phyloP scores from a whole-genome alignment of 352 stramenopile species.

The Pythium dissimile region DNA sequence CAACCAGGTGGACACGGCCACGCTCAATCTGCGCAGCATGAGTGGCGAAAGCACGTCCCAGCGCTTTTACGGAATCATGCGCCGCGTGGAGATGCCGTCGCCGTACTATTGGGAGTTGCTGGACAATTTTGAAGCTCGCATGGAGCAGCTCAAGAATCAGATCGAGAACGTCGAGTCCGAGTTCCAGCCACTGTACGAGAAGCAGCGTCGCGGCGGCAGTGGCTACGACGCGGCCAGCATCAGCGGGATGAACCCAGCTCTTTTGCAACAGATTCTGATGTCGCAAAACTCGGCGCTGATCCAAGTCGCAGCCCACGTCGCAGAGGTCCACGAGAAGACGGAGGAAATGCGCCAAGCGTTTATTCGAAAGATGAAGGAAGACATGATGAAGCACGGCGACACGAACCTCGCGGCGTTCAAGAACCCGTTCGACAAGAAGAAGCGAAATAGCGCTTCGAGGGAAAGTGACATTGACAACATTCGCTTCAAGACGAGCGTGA shows the following conservation, averaged over 20 bases:
- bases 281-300: slow-evolving; percentile 78
- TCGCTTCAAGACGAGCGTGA: slow-evolving; percentile 70
- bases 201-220: slow-evolving; percentile 12
- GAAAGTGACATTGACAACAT: slow-evolving; percentile 76
- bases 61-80: slow-evolving; percentile 60
- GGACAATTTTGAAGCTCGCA: slow-evolving; percentile 65
- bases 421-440: slow-evolving; percentile 77
- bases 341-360: slow-evolving; percentile 73
- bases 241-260: slow-evolving; percentile 23
- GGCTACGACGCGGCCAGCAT: slow-evolving; percentile 15
- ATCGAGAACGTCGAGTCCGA: slow-evolving; percentile 72
- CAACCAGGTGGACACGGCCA: slow-evolving; percentile 65
- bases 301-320: slow-evolving; percentile 68
- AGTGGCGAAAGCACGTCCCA: slow-evolving; percentile 44
- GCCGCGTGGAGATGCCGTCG: slow-evolving; percentile 74
- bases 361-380: slow-evolving; percentile 57
- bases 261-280: slow-evolving; percentile 71
- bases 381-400: slow-evolving; percentile 58
- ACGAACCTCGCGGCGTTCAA: slow-evolving; percentile 55
- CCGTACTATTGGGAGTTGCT: slow-evolving; percentile 80
- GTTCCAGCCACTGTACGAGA: slow-evolving; percentile 50
- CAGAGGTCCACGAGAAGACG: slow-evolving; percentile 70
- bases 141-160: slow-evolving; percentile 67
- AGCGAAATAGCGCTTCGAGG: slow-evolving; percentile 42
- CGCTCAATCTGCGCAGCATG: slow-evolving; percentile 60